A percentile compares a stretch with the other conserved stretches of the same genome.
phyloP scores from a whole-genome alignment of 805 yeast species.

The Metschnikowia shivogae region DNA sequence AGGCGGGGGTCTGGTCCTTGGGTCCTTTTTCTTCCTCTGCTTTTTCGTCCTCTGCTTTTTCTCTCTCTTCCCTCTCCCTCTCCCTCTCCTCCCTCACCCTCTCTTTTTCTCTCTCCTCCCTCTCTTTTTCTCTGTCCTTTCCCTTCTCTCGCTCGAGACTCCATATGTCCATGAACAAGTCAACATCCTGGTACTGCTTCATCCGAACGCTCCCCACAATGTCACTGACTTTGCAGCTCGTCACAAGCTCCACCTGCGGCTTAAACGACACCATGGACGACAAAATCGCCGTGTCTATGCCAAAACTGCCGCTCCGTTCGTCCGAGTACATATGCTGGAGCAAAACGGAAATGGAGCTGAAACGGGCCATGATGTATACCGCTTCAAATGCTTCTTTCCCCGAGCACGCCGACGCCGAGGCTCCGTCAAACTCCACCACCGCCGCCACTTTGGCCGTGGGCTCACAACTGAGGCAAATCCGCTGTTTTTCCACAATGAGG shows the following conservation, averaged over 20 bases:
- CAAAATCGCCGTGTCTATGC: slow-evolving; percentile 42
- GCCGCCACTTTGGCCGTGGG: slow-evolving; percentile 94
- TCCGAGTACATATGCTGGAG: slow-evolving; percentile 89
- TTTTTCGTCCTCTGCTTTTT: not conserved
- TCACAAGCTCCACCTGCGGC: slow-evolving; percentile 37
- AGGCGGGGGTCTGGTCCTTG: slow-evolving; percentile 55
- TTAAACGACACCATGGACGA: slow-evolving; percentile 47
- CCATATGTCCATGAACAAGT: slow-evolving; percentile 83
- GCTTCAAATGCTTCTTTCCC: slow-evolving; percentile 21
- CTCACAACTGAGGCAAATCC: slow-evolving; percentile 77
- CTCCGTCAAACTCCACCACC: slow-evolving; percentile 65
- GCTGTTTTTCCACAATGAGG: slow-evolving; percentile 67
- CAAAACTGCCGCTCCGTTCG: slow-evolving; percentile 74
- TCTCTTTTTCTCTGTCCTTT: slow-evolving; percentile 7
- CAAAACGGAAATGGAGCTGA: slow-evolving; percentile 61
- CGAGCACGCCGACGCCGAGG: slow-evolving; percentile 56
- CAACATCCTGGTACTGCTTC: slow-evolving; percentile 83
- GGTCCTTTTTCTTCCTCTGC: not conserved
- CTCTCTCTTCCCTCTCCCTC: not conserved
- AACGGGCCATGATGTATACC: slow-evolving; percentile 25
- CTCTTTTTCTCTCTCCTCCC: slow-evolving; percentile 4
- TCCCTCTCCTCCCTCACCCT: not conserved
- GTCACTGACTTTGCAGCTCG: slow-evolving; percentile 51
- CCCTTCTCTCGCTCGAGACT: slow-evolving; percentile 33
- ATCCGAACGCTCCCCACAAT: slow-evolving; percentile 64